A percentile compares a stretch with the other conserved stretches of the same genome.
These are phyloP conservation scores for Cryphonectria parasitica DNA, from an alignment of 2,329 filamentous ascomycete species.

Conservation along the genomic window DNA sequence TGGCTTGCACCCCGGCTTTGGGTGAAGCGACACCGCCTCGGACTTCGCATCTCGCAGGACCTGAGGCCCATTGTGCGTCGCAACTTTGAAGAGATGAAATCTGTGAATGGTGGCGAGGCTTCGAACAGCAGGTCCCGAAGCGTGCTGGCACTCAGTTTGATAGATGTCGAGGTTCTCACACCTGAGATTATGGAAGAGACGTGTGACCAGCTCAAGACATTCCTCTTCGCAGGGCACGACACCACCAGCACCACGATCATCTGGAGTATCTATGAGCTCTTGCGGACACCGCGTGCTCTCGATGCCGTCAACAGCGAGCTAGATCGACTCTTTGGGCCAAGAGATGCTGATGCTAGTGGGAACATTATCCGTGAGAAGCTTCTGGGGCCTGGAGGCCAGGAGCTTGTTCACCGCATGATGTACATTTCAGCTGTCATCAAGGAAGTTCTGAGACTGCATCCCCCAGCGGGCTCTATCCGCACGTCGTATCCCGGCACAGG, in stretches of 20 bases:
- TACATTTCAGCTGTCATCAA: conserved; percentile 22
- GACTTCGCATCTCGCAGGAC: conserved; percentile 12
- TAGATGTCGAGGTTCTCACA: conserved; percentile 32
- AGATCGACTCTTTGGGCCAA: conserved; percentile 39
- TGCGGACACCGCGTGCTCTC: conserved; percentile 36
- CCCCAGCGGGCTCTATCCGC: conserved; percentile 39
- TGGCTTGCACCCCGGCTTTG: conserved; percentile 30
- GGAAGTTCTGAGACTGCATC: conserved; percentile 11
- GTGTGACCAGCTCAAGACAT: conserved; percentile 43
- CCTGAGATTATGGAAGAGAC: conserved; percentile 36
- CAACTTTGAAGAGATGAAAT: conserved; percentile 38
- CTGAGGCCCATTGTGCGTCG: conserved; percentile 32
- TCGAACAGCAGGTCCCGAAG: conserved; percentile 32
- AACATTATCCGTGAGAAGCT: conserved; percentile 33
- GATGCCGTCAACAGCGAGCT: conserved; percentile 39
- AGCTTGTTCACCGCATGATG: conserved; percentile 39
- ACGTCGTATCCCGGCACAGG: conserved; percentile 33
- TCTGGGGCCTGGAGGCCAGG: conserved; percentile 34
- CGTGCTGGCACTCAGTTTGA: conserved; percentile 40
- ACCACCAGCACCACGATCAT: conserved; percentile 43
- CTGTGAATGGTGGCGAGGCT: not conserved
- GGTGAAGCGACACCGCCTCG: conserved; percentile 26
- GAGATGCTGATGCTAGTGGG: conserved; percentile 32
- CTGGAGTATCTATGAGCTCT: conserved; percentile 44
- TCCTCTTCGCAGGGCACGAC: conserved; percentile 47